phyloP scores from a whole-genome alignment of 2,329 filamentous ascomycete species.

The Stromatinia cepivora region DNA sequence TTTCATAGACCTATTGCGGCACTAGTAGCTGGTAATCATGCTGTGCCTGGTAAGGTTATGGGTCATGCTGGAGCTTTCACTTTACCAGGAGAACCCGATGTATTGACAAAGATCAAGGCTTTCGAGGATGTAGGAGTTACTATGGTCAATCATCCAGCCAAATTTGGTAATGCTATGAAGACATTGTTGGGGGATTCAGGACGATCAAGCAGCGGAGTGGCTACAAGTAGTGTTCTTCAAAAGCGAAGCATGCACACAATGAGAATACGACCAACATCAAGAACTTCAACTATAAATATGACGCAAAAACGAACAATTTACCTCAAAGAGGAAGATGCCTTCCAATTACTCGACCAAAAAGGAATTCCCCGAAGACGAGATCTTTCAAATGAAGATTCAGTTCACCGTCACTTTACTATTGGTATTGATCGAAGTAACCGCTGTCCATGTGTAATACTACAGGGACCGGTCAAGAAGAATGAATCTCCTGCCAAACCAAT shows the following conservation, averaged over 20 bases:
- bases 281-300: slow-evolving; percentile 9
- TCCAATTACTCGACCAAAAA: slow-evolving; percentile 52
- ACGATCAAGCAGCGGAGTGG: slow-evolving; percentile 43
- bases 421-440: slow-evolving; percentile 63
- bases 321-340: slow-evolving; percentile 53
- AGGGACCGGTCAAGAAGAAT: slow-evolving; percentile 49
- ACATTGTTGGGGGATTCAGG: slow-evolving; percentile 51
- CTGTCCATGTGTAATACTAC: slow-evolving; percentile 59
- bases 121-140: slow-evolving; percentile 66
- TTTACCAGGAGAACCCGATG: slow-evolving; percentile 63
- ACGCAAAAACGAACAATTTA: slow-evolving; percentile 54
- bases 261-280: slow-evolving; percentile 31
- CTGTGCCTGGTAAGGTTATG: slow-evolving; percentile 67
- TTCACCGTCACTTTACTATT: slow-evolving; percentile 58
- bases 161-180: slow-evolving; percentile 70
- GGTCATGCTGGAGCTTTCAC: slow-evolving; percentile 77
- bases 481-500: slow-evolving; percentile 47
- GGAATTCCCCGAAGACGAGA: slow-evolving; percentile 41
- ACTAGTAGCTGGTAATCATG: slow-evolving; percentile 65
- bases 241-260: slow-evolving; percentile 55
- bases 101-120: slow-evolving; percentile 64
- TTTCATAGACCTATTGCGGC: slow-evolving; percentile 65
- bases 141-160: slow-evolving; percentile 74
- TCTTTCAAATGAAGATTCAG: background rate
- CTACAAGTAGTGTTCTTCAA: slow-evolving; percentile 45